A percentile compares a stretch with the other conserved stretches of the same genome.
Conservation (phyloP, 2,329 filamentous ascomycete genomes). For the Claviceps paspali region DNA sequence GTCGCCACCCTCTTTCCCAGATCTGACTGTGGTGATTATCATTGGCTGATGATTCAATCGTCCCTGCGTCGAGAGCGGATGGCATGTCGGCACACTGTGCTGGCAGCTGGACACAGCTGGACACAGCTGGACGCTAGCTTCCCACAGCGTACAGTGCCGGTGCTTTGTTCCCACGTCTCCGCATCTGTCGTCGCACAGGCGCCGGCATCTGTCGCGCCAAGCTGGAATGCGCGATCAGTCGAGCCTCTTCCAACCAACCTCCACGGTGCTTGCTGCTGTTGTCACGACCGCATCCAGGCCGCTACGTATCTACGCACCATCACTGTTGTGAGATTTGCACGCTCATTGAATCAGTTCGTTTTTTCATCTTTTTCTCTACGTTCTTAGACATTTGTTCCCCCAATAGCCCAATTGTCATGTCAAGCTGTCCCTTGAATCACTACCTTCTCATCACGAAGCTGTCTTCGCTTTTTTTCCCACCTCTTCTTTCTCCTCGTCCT, state of each 20-base stretch:
- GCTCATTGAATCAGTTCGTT: slow-evolving; percentile 21
- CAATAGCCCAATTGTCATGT: slow-evolving; percentile 5
- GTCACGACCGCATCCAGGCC: slow-evolving; percentile 1
- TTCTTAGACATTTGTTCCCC: slow-evolving; percentile 7
- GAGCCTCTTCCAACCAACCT: slow-evolving; percentile 6
- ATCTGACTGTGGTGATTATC: too few species aligned
- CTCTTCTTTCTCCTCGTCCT: too few species aligned
- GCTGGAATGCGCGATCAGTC: slow-evolving; percentile 1
- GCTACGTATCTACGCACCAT: slow-evolving; percentile 11
- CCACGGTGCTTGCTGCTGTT: slow-evolving; percentile 5
- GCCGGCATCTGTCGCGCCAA: too few species aligned
- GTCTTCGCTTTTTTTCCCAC: slow-evolving; percentile 1
- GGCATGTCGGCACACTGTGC: background rate
- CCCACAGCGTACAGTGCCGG: background rate
- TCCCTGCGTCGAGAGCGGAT: background rate
- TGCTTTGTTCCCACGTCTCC: slow-evolving; percentile 1
- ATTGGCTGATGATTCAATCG: background rate
- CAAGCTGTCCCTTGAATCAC: slow-evolving; percentile 3
- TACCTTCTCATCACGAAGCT: background rate
- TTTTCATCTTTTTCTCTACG: slow-evolving; percentile 7
- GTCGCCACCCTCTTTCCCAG: too few species aligned
- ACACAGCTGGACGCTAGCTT: background rate
- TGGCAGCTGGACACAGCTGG: too few species aligned
- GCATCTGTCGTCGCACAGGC: background rate
- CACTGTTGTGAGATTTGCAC: slow-evolving; percentile 11